Evolutionary conservation across 108 stramenopile genomes (phyloP).

Genomic region (Discostella pseudostelligera): DNA sequence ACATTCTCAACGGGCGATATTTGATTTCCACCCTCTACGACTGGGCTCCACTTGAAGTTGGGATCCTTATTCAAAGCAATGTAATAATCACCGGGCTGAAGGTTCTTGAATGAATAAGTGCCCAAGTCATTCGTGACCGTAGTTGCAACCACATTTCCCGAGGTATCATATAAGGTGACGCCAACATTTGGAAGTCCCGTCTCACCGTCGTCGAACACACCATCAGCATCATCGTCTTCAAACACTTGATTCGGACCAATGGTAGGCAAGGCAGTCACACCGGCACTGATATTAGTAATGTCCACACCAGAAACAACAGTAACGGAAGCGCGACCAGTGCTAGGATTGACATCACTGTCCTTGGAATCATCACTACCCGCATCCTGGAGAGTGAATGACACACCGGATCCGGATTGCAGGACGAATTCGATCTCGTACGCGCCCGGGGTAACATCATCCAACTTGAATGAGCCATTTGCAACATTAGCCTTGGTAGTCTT

Average conservation of each 20-base stretch:
- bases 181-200: constrained; percentile 10
- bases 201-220: constrained; percentile 15
- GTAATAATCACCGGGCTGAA: constrained; percentile 16
- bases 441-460: constrained; percentile 26
- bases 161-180: constrained; percentile 1
- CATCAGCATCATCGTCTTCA: constrained; percentile 22
- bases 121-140: constrained; percentile 12
- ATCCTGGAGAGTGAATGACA: constrained; percentile 10
- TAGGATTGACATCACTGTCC: constrained; percentile 32
- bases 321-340: constrained; percentile 21
- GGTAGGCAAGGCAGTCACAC: constrained; percentile 20
- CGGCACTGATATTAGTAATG: constrained; percentile 22
- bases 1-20: constrained; percentile 7
- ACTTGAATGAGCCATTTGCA: constrained; percentile 20
- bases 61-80: constrained; percentile 15
- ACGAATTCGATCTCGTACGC: constrained; percentile 37
- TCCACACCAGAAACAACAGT: constrained; percentile 33
- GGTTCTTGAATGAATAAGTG: constrained; percentile 4
- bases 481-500: constrained; percentile 5
- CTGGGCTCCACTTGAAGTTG: constrained; percentile 3
- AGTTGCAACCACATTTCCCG: not conserved
- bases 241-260: constrained; percentile 12
- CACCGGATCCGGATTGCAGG: not conserved
- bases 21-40: constrained; percentile 25
- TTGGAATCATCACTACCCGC: constrained; percentile 6